phyloP scores from a whole-genome alignment of 495 filamentous ascomycete genomes.

The Xylaria castorea region DNA sequence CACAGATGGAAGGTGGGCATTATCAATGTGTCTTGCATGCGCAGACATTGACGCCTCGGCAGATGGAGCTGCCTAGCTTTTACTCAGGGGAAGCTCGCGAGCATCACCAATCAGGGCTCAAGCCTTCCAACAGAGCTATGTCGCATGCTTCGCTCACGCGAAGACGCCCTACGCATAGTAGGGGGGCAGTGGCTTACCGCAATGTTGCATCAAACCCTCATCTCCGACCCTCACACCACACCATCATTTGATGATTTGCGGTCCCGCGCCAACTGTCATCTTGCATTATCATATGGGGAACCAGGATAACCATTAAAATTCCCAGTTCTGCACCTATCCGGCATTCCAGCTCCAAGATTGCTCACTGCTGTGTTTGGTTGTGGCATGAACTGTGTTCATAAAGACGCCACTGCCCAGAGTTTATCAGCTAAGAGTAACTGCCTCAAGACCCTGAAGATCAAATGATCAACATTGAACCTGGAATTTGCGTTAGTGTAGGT shows the following conservation, averaged over 20 bases:
- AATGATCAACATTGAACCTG: background rate
- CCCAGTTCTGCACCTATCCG: background rate
- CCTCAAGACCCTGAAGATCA: constrained; percentile 15
- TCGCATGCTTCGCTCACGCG: constrained; percentile 34
- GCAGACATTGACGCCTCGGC: constrained; percentile 33
- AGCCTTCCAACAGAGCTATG: constrained; percentile 25
- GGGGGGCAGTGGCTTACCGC: constrained; percentile 32
- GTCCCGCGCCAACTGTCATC: constrained; percentile 38
- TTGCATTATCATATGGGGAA: constrained; percentile 22
- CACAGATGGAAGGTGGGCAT: constrained; percentile 41
- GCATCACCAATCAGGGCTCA: constrained; percentile 33
- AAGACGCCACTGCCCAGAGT: background rate
- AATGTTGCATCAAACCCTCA: constrained; percentile 40
- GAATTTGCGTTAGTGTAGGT: background rate
- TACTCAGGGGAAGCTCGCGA: constrained; percentile 38
- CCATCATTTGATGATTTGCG: constrained; percentile 40
- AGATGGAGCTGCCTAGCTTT: constrained; percentile 34
- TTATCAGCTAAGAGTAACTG: background rate
- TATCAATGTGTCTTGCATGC: constrained; percentile 37
- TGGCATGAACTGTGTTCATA: background rate
- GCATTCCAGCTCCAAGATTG: constrained; percentile 1
- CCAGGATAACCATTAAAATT: background rate
- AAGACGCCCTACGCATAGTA: constrained; percentile 32
- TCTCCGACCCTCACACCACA: constrained; percentile 38
- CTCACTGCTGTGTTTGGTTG: background rate